Conservation (phyloP, 768 basidiomycete genomes). For the Grammothele lineata region DNA sequence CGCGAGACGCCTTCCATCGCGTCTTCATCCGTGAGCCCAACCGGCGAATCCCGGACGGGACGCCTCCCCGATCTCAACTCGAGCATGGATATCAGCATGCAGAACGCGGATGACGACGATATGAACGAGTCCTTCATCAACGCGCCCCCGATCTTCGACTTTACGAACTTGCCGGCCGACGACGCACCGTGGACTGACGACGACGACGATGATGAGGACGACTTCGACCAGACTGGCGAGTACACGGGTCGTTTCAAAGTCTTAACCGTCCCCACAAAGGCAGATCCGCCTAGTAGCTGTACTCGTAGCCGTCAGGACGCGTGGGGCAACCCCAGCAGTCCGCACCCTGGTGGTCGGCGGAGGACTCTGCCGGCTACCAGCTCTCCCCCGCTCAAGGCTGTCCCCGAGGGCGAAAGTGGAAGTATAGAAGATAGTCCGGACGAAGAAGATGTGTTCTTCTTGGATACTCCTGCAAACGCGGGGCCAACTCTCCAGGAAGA, state of each 20-base stretch:
- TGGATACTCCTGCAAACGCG: conserved; percentile 8
- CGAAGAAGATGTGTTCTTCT: conserved; percentile 14
- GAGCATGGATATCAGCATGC: conserved; percentile 13
- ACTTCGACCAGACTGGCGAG: conserved; percentile 43
- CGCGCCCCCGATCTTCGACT: conserved; percentile 19
- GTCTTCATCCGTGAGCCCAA: conserved; percentile 25
- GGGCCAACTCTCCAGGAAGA: too few relatives aligned
- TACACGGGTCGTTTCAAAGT: conserved; percentile 64
- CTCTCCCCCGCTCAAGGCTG: conserved; percentile 3
- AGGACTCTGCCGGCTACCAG: conserved; percentile 5
- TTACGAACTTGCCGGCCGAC: conserved; percentile 10
- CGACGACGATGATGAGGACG: conserved; percentile 27
- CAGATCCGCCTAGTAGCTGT: conserved; percentile 58
- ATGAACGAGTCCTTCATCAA: conserved; percentile 11
- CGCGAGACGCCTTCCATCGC: conserved; percentile 36
- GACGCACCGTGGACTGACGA: conserved; percentile 19
- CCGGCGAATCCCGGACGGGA: conserved; percentile 1
- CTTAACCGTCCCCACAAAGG: conserved; percentile 55
- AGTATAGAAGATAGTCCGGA: neutral
- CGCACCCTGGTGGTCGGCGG: conserved; percentile 17
- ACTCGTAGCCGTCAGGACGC: conserved; percentile 45
- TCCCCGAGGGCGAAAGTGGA: conserved; percentile 1
- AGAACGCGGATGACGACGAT: conserved; percentile 9
- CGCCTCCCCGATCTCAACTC: conserved; percentile 17
- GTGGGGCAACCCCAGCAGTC: conserved; percentile 72